Evolutionary conservation across 1,284 basidiomycete species (phyloP), one percentile per base, ranked within the genome.

Genomic region (Pascua guehoae): DNA sequence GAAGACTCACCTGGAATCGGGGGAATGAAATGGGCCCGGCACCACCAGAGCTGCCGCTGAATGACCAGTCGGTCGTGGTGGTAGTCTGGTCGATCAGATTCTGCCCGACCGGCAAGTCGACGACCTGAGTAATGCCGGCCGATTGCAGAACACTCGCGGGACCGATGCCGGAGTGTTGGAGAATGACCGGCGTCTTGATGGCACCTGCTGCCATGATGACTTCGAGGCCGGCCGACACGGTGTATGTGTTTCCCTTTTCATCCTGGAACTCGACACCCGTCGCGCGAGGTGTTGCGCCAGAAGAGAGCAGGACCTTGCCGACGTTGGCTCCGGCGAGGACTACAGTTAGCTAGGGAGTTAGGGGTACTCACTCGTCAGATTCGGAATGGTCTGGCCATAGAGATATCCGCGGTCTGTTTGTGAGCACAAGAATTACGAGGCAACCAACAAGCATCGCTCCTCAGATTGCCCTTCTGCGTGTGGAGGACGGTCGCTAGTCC

Each of bases 141-240:
- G 61, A 41, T n/a, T 59, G 18, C 14, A 79, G 70, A 12, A 78
- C 65, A 2, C 54, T 15, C 8, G 62, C 37, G 12, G 73, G 70
- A 1, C 79, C 79, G 36, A 81, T 74, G 18, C 79, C 79, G 3
- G 70, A 73, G 12, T 74, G 73, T 64, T 81, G 78, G 2, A 81
- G 72, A 17, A 81, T 65, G 15, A 73, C 63, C 0, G 79, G 79
- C 1, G 75, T 75, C 63, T 73, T 73, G 65, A 80, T 73, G 1
- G 78, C 63, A 0, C 79, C 79, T 0, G 78, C 67, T 1, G 79
- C 72, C 12, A 80, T 58, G 60, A 81, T 71, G 17, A 80, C 78
- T 52, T 80, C 79, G 36, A 57, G 66, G 8, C 57, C 54, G 8
- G 78, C 79, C 4, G 61, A 59, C 48, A 72, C 68, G 8, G 63